Evolutionary conservation across 2,329 filamentous ascomycete species (phyloP), one percentile per base, ranked within the genome.

Genomic region (Calonectria pseudoturangicola): DNA sequence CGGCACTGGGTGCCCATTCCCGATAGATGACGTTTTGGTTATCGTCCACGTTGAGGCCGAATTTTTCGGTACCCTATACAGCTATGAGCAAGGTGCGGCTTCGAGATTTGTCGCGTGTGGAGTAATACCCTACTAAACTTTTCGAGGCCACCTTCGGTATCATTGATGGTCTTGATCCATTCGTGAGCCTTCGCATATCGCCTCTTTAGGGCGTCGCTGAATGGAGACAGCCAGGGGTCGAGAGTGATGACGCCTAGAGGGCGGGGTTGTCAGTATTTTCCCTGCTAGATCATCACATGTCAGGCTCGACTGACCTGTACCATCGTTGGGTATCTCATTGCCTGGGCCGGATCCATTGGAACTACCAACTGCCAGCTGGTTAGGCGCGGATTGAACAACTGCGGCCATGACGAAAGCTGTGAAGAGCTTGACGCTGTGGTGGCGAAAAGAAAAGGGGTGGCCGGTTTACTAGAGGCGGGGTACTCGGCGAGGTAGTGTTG

Each of bases 1-100:
- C 88, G 67, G 95, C 96, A 87, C 95, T 97, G 30, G 97, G 96
- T 1, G 97, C 97, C 97, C 97, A 99, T 89, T 99, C 97, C 78
- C 95, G 91, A 85, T 99, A 99, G 71, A 89, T 88, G 77, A 99
- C 95, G 83, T 96, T 95, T 83, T 95, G 95, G 80, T 98, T 92
- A 67, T 91, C 87, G 81, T 93, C 89, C 73, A 97, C 92, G 77
- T 94, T 95, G 85, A 99, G 91, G 69, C 97, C 97, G 81, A 94
- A 98, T 74, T 89, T 93, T 81, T 98, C 95, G 74, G 92, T 93
- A 54, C 97, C 96, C 95, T 97, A 18, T 12, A 25, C 25, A n/a
- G 41, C 8, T 7, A 36, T 76, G 16, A 78, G 73, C 47, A 62
- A 68, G 54, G 30, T 51, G 27, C 25, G 27, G n/a, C n/a, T n/a